Evolutionary conservation across 495 filamentous ascomycete genomes (phyloP).

Genomic region (Peziza echinospora): DNA sequence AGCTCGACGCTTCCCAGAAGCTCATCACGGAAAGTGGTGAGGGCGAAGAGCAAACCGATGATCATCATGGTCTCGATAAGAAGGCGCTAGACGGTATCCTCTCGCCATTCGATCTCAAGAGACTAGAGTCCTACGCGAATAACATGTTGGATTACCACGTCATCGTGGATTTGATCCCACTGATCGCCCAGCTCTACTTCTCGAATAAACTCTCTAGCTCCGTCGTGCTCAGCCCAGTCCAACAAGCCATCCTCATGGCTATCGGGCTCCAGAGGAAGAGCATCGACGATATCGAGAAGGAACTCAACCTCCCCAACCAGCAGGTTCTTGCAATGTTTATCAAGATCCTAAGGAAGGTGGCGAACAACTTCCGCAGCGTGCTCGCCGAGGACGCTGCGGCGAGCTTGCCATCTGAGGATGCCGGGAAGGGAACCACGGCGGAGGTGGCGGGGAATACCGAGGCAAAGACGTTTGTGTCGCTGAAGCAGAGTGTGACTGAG

Average conservation of each 20-base stretch:
- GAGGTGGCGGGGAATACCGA: slow-evolving; percentile 38
- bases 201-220: slow-evolving; percentile 35
- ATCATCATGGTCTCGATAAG: slow-evolving; percentile 39
- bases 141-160: slow-evolving; percentile 96
- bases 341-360: slow-evolving; percentile 77
- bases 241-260: slow-evolving; percentile 66
- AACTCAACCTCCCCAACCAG: slow-evolving; percentile 46
- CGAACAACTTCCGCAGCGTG: slow-evolving; percentile 49
- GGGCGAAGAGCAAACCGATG: slow-evolving; percentile 25
- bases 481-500: slow-evolving; percentile 54
- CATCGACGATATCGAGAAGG: slow-evolving; percentile 58
- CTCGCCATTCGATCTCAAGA: slow-evolving; percentile 83
- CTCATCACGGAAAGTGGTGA: background rate
- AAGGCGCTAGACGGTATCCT: slow-evolving; percentile 47
- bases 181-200: slow-evolving; percentile 63
- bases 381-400: slow-evolving; percentile 52
- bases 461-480: slow-evolving; percentile 40
- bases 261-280: slow-evolving; percentile 78
- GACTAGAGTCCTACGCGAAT: slow-evolving; percentile 83
- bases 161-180: slow-evolving; percentile 79
- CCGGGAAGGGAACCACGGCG: slow-evolving; percentile 33
- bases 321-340: slow-evolving; percentile 93
- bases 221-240: slow-evolving; percentile 52
- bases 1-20: slow-evolving; percentile 26
- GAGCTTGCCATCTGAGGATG: slow-evolving; percentile 38